These are phyloP conservation scores for Gigaspora rosea DNA, from an alignment of 192 early-diverging fungal genomes.

Conservation along the genomic window DNA sequence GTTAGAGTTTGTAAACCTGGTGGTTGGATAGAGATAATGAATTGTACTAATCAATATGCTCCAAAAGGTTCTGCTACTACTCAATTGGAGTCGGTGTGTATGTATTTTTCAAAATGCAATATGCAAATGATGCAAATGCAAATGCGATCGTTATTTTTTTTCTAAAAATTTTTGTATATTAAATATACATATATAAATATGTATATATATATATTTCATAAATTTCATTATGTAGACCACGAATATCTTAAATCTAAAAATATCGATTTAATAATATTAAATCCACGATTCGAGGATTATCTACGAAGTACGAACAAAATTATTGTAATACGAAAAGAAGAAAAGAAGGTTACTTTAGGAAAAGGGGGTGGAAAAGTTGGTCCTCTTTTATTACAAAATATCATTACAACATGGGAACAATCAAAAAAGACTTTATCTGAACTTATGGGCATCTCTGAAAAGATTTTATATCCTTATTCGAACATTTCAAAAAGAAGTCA, in stretches of 20 bases:
- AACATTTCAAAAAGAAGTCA: not conserved
- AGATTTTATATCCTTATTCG: not conserved
- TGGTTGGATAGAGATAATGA: constrained; percentile 20
- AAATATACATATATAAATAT: no score
- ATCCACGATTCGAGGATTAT: not conserved
- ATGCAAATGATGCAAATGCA: no score
- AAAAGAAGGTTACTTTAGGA: not conserved
- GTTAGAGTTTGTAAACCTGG: constrained; percentile 27
- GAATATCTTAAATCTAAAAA: not conserved
- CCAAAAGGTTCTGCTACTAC: not conserved
- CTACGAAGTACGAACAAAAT: not conserved
- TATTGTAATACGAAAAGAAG: not conserved
- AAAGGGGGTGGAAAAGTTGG: not conserved
- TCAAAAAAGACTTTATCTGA: not conserved
- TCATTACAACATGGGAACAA: not conserved
- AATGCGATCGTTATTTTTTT: no score
- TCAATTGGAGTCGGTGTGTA: not conserved
- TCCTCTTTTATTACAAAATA: not conserved
- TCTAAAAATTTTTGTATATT: no score
- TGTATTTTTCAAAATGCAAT: not conserved
- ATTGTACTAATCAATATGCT: not conserved
- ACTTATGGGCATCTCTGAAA: not conserved
- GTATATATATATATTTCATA: not conserved
- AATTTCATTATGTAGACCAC: not conserved
- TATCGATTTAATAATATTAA: not conserved